Evolutionary conservation across 306 rosid genomes (phyloP), one percentile per base, ranked within the genome.

Genomic region (Geum urbanum): DNA sequence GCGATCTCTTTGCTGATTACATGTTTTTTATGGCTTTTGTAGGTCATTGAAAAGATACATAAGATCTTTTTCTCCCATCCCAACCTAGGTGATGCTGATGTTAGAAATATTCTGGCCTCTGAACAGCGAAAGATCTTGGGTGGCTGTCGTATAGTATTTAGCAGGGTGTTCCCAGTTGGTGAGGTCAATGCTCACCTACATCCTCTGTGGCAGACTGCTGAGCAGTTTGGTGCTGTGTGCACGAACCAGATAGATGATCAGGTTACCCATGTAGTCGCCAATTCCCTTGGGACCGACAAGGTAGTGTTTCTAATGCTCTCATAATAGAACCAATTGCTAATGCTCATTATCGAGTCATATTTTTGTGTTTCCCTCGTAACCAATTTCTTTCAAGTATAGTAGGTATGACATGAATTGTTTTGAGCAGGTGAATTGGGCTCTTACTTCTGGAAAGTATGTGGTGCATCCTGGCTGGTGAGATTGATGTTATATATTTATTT

Each of bases 261-360:
- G 88, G 96, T 95, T 72, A 95, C 99, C 74, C 99, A 95, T 77
- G 96, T 95, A 27, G 99, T 91, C 68, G 99, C 97, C 69, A 80
- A 84, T 85, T 80, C 88, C 52, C 91, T 76, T 27, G 99, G 99
- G 77, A 95, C 99, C 63, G 97, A 95, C 74, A 95, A 95, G 99
- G 99, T 95, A 89, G 72, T 71, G 45, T 76, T 70, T 65, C 70
- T 61, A 40, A 32, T 52, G 40, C 69, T 61, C 3, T 67, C 61
- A 79, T 65, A 27, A 39, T 35, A 41, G 44, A 37, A 32, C 18
- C 48, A 76, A 39, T 40, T 32, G 20, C 18, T 1, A 11, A 46
- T 60, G 64, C 48, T n/a, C 5, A 51, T 14, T 51, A n/a, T 5
- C n/a, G 15, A 7, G 15, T 27, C 13, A 35, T 24, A 27, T 11